These are phyloP conservation scores for Forsythia suspensa DNA, from an alignment of 257 asterid species.

Conservation along the genomic window DNA sequence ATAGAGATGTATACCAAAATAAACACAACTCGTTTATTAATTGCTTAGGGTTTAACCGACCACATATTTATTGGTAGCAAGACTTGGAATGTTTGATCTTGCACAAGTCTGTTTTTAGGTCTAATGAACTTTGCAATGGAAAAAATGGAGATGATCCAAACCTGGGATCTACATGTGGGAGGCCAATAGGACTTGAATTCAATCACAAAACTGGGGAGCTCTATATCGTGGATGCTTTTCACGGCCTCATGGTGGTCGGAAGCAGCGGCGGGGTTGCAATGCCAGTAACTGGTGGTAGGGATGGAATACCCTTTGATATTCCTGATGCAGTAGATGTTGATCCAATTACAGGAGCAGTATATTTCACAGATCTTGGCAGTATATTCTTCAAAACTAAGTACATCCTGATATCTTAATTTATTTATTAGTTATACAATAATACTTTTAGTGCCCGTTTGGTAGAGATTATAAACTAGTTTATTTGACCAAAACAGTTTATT, in stretches of 20 bases:
- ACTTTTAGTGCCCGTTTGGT: too few relatives aligned
- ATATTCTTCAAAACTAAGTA: constrained; percentile 32
- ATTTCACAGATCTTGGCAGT: constrained; percentile 49
- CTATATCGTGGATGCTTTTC: constrained; percentile 37
- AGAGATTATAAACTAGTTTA: too few relatives aligned
- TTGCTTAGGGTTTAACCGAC: too few relatives aligned
- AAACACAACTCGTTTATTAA: too few relatives aligned
- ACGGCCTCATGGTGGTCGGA: constrained; percentile 56
- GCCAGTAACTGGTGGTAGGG: constrained; percentile 18
- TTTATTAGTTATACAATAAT: too few relatives aligned
- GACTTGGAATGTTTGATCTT: too few relatives aligned
- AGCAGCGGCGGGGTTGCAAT: constrained; percentile 44
- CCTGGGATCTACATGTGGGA: constrained; percentile 35
- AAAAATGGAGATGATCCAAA: constrained; percentile 17
- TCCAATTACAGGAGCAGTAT: constrained; percentile 38
- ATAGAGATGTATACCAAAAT: too few relatives aligned
- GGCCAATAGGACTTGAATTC: constrained; percentile 45
- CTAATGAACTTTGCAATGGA: constrained; percentile 45
- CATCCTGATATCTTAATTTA: neutral
- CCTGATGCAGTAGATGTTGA: constrained; percentile 49
- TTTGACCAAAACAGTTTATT: too few relatives aligned
- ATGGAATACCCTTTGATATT: constrained; percentile 34
- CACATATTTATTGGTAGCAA: too few relatives aligned
- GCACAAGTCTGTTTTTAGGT: constrained; percentile 22
- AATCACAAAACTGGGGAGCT: constrained; percentile 40